Evolutionary conservation across 202 grass and related monocot genomes (phyloP).

Genomic region (Elaeis oleifera): DNA sequence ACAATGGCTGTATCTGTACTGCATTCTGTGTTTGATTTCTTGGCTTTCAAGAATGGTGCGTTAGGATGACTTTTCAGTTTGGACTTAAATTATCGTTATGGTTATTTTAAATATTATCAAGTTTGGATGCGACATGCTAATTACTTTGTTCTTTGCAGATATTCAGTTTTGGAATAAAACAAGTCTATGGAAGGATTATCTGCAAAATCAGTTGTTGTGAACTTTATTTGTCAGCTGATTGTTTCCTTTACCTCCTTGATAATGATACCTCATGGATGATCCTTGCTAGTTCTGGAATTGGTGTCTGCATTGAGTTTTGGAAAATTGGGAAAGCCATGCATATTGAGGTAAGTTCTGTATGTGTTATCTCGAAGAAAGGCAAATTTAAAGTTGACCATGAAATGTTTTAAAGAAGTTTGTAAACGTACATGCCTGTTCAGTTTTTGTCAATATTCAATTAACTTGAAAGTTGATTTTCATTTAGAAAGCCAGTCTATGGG

Average conservation of each 20-base stretch:
- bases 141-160: conserved; percentile 36
- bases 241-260: conserved; percentile 89
- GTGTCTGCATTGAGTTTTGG: conserved; percentile 98
- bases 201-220: conserved; percentile 97
- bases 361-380: not conserved
- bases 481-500: too few species aligned
- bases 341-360: conserved; percentile 60
- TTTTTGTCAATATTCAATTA: too few species aligned
- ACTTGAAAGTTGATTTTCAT: too few species aligned
- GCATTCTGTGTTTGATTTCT: conserved; percentile 93
- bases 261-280: conserved; percentile 99
- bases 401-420: too few species aligned
- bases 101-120: too few species aligned
- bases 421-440: too few species aligned
- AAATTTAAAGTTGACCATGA: too few species aligned
- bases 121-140: too few species aligned
- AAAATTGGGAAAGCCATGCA: conserved; percentile 99
- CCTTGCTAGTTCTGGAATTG: conserved; percentile 85
- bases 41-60: conserved; percentile 98
- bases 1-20: conserved; percentile 83
- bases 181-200: conserved; percentile 98
- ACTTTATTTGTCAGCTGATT: conserved; percentile 85
- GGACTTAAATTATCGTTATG: too few species aligned
- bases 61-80: not conserved
- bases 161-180: conserved; percentile 99